Conservation (phyloP, 2,329 filamentous ascomycete genomes). For the Botryosphaeria dothidea region DNA sequence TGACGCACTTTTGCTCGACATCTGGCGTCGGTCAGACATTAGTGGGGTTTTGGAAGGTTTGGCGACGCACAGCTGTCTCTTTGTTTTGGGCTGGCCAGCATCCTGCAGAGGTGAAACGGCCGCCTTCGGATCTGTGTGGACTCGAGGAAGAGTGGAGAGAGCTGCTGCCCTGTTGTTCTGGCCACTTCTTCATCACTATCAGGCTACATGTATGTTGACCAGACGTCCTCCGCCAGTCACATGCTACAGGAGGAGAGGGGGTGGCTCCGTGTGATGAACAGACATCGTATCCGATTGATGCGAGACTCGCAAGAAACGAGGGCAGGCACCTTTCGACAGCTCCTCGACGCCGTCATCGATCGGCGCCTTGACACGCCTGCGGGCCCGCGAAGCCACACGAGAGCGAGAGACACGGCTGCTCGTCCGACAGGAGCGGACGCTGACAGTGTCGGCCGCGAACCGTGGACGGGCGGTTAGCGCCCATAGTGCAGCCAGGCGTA, state of each 20-base stretch:
- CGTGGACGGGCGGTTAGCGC: slow-evolving; percentile 8
- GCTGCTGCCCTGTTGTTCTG: background rate
- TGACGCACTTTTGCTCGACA: background rate
- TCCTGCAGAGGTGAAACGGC: slow-evolving; percentile 14
- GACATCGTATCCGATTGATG: background rate
- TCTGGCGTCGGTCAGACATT: background rate
- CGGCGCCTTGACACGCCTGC: background rate
- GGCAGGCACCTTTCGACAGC: background rate
- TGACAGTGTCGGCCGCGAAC: background rate
- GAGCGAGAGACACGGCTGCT: background rate
- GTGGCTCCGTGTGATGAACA: background rate
- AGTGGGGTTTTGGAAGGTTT: background rate
- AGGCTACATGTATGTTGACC: background rate
- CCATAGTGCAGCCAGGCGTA: background rate
- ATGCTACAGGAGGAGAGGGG: background rate
- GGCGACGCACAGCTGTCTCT: background rate
- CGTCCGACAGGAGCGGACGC: background rate
- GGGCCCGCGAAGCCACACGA: background rate
- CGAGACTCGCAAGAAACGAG: background rate
- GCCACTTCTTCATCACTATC: background rate
- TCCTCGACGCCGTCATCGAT: background rate
- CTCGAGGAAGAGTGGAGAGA: background rate
- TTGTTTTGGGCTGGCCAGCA: background rate
- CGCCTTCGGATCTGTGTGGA: background rate
- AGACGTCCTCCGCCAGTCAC: background rate